A percentile compares a stretch with the other conserved stretches of the same genome.
Evolutionary conservation across 116 monocot species (phyloP).

Genomic region (Trichopus zeylanicus): DNA sequence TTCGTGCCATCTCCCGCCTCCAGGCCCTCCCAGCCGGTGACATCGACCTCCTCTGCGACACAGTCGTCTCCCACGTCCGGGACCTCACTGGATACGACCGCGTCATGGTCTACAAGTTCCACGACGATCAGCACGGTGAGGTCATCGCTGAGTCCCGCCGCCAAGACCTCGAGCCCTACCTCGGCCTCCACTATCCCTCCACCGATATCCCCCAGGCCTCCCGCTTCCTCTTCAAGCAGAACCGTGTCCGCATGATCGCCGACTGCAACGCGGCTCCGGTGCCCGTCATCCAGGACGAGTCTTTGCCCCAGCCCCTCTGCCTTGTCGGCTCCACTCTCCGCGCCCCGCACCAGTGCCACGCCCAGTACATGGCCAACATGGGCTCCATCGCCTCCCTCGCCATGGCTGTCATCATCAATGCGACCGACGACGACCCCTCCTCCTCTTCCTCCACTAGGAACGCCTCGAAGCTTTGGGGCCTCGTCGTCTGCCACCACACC

Average conservation of each 20-base stretch:
- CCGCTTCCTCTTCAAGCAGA: constrained; percentile 63
- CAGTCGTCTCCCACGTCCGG: constrained; percentile 43
- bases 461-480: constrained; percentile 64
- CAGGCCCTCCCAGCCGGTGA: constrained; percentile 60
- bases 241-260: constrained; percentile 60
- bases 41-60: constrained; percentile 39
- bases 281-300: constrained; percentile 41
- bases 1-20: constrained; percentile 54
- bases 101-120: constrained; percentile 79
- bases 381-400: constrained; percentile 53
- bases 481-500: constrained; percentile 78
- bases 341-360: constrained; percentile 59
- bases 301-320: constrained; percentile 48
- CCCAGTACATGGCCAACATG: constrained; percentile 76
- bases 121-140: constrained; percentile 77
- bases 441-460: constrained; percentile 7
- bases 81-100: constrained; percentile 72
- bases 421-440: constrained; percentile 10
- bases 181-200: constrained; percentile 60
- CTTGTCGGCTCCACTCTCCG: constrained; percentile 65
- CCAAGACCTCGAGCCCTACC: constrained; percentile 49
- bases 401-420: constrained; percentile 63
- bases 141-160: constrained; percentile 55
- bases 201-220: constrained; percentile 66
- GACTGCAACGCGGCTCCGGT: constrained; percentile 54